These are phyloP conservation scores for Pelargonium cotyledonis DNA, from an alignment of 441 rosid genomes.

Conservation along the genomic window DNA sequence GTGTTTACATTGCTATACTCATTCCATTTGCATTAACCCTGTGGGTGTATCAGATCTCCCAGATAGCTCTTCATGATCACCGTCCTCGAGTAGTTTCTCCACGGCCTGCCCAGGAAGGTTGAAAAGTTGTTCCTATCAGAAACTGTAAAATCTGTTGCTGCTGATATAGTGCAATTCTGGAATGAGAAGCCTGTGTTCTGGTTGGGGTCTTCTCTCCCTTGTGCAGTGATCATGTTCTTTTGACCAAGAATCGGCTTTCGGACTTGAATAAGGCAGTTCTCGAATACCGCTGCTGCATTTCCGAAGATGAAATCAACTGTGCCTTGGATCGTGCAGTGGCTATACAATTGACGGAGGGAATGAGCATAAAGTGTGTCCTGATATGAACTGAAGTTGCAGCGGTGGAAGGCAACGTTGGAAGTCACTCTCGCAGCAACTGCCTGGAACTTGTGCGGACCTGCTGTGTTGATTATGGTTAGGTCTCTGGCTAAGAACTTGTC, in stretches of 20 bases:
- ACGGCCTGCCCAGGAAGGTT: slow-evolving; percentile 46
- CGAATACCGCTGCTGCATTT: slow-evolving; percentile 45
- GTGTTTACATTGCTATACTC: slow-evolving; percentile 35
- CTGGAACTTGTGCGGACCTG: slow-evolving; percentile 46
- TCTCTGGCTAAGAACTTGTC: slow-evolving; percentile 42
- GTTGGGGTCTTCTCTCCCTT: slow-evolving; percentile 45
- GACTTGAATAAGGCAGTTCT: slow-evolving; percentile 43
- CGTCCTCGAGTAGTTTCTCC: slow-evolving; percentile 46
- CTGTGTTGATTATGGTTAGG: slow-evolving; percentile 42
- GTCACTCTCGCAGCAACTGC: slow-evolving; percentile 49
- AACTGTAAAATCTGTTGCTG: slow-evolving; percentile 35
- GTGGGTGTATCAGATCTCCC: slow-evolving; percentile 37
- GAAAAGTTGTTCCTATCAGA: slow-evolving; percentile 31
- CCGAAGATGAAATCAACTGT: slow-evolving; percentile 47
- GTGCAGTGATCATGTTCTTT: slow-evolving; percentile 42
- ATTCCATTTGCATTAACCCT: slow-evolving; percentile 48
- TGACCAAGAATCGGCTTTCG: slow-evolving; percentile 40
- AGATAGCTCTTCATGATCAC: slow-evolving; percentile 34
- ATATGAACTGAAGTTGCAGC: slow-evolving; percentile 44
- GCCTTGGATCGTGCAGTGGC: slow-evolving; percentile 45
- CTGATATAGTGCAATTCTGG: slow-evolving; percentile 32
- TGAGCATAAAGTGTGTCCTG: slow-evolving; percentile 53
- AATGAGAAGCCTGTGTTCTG: slow-evolving; percentile 45
- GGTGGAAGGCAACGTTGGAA: slow-evolving; percentile 45
- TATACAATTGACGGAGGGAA: slow-evolving; percentile 43